Evolutionary conservation across 805 yeast species (phyloP), one percentile per base, ranked within the genome.

Genomic region (Myxozyma neotropica): DNA sequence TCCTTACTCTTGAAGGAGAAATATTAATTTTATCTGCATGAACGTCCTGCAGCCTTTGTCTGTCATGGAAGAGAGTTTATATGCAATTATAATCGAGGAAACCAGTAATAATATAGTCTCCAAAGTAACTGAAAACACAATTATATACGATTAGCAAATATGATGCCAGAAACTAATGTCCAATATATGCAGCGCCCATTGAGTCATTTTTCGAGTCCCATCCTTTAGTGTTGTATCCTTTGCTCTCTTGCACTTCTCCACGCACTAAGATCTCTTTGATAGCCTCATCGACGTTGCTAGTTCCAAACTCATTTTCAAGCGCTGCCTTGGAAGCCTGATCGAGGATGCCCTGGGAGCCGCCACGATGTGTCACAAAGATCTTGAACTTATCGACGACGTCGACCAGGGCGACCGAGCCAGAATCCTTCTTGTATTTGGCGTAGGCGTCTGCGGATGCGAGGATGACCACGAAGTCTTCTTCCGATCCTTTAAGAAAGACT

Each of bases 291-390:
- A 75, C 76, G 50, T 78, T 74, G 4, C 36, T 26, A 8, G 65
- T 69, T 29, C 91, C 93, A 65, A 90, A 89, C 69, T 89, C 94
- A 63, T 81, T 81, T 52, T 78, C 63, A 40, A 89, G 71, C 60
- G 85, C 87, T 19, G 77, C 75, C 57, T 82, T 80, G 6, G 93
- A 86, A 1, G 93, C 96, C 68, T 82, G 85, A 53, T 86, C 88
- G 26, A 87, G 71, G 7, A 80, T 78, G 57, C 96, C 96, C 67
- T 83, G 88, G 2, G 83, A 75, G 33, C 96, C 96, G 42, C 88
- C 87, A 24, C 42, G 57, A 61, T 80, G 79, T 57, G 83, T 81
- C 23, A 81, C 78, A 70, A 79, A 90, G n/a, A 89, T 79, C 68
- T 86, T 81, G 76, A 81, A 88, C 7, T 80, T 77, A 0, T 86